Conservation (phyloP, 2,329 filamentous ascomycete species). For the Chalara sp. region DNA sequence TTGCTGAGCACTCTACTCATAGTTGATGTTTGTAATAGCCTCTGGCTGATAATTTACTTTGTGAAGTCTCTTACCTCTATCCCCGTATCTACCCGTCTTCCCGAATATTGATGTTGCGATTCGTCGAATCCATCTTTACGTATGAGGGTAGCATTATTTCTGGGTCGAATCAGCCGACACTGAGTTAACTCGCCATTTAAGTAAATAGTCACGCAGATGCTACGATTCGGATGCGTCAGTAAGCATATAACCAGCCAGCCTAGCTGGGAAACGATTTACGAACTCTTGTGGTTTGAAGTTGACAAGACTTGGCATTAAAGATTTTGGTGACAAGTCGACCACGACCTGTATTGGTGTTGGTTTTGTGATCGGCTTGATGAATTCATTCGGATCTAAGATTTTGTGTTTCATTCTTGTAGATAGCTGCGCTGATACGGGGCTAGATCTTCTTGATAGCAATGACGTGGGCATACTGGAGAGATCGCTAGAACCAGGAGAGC, state of each 20-base stretch:
- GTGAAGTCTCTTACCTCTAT: background rate
- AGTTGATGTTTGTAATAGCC: too few relatives aligned
- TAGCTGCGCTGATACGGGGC: background rate
- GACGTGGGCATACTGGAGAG: background rate
- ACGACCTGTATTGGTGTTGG: slow-evolving; percentile 8
- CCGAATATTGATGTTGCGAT: background rate
- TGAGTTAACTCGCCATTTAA: slow-evolving; percentile 12
- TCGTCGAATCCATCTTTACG: background rate
- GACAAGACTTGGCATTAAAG: slow-evolving; percentile 1
- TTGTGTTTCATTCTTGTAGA: background rate
- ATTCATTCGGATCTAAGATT: background rate
- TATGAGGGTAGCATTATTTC: background rate
- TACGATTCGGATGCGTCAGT: background rate
- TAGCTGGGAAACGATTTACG: too few relatives aligned
- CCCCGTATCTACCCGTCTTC: background rate
- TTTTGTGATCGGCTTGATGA: background rate
- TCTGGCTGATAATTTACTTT: too few relatives aligned
- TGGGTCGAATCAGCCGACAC: background rate
- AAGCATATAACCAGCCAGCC: too few relatives aligned
- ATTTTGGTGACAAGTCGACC: slow-evolving; percentile 4
- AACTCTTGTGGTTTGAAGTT: too few relatives aligned
- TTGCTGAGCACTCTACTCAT: too few relatives aligned
- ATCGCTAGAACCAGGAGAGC: too few relatives aligned
- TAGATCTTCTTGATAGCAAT: background rate
- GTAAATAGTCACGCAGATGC: slow-evolving; percentile 8